Evolutionary conservation across 768 basidiomycete genomes (phyloP), one percentile per base, ranked within the genome.

Genomic region (Tricholomella constricta): DNA sequence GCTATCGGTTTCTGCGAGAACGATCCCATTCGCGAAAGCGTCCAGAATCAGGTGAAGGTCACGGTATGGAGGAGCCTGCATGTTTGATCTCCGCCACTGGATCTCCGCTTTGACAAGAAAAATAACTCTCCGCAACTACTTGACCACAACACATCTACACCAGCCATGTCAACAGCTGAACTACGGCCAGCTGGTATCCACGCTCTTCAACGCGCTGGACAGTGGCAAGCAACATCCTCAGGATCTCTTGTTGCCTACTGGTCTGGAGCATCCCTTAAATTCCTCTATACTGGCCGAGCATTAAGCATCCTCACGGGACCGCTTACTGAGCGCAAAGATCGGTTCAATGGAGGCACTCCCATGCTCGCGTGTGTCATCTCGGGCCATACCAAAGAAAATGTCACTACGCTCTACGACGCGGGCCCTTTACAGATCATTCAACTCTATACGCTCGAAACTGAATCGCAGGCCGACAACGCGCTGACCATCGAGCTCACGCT

Each of bases 311-410:
- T 23, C 36, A 31, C 25, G 27, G 54, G 49, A 5, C 29, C 48
- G 11, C 43, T 36, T 14, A 46, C 44, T 19, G 48, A 50, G 17
- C 48, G 48, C 4, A 55, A 55, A 19, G 48, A 55, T n/a, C 23
- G 44, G 2, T 55, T 51, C 17, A 55, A 55, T 12, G 48, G 54
- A 50, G 54, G 54, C 12, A 56, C 54, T 8, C 40, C 49, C 32
- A 56, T 56, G 54, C 11, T 55, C 8, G 49, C 32, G 29, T 56
- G 49, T 20, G 27, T 51, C 10, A 51, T 56, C 12, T 51, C 54
- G 14, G 15, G 35, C 19, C 34, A 26, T 3, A 49, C 36, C 11
- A n/a, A 32, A 36, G 23, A 41, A 2, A 34, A 41, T 5, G 29
- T 34, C 9, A 32, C 14, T n/a, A 17, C 6, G 11, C 19, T 46